Evolutionary conservation across 2,329 filamentous ascomycete genomes (phyloP).

Genomic region (Monilinia aucupariae): DNA sequence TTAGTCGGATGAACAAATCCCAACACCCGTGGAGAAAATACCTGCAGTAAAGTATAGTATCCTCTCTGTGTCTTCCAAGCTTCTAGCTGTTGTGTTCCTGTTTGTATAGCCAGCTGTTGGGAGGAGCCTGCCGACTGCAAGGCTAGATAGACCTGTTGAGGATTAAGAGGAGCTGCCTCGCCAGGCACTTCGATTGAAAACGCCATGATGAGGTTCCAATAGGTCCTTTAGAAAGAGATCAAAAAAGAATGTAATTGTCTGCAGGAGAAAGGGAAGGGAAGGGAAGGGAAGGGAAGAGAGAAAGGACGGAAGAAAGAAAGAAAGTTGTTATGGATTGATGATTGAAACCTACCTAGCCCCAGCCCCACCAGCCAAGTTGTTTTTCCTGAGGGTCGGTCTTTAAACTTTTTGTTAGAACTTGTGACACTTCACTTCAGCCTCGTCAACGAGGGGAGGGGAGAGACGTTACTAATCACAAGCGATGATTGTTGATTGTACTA

Average conservation of each 20-base stretch:
- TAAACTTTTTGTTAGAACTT: conserved; percentile 12
- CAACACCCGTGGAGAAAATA: conserved; percentile 33
- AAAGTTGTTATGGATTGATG: conserved; percentile 2
- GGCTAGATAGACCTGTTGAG: conserved; percentile 58
- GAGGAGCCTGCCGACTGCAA: conserved; percentile 59
- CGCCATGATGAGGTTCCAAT: conserved; percentile 48
- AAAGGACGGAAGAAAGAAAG: too few relatives aligned
- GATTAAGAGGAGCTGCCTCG: conserved; percentile 67
- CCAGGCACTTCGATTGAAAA: conserved; percentile 74
- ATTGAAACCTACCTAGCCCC: background rate
- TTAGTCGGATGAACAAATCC: background rate
- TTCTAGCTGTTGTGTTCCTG: conserved; percentile 61
- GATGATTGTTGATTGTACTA: too few relatives aligned
- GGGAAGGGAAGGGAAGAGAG: too few relatives aligned
- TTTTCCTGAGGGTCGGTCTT: conserved; percentile 12
- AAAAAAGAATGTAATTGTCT: background rate
- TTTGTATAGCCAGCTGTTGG: conserved; percentile 58
- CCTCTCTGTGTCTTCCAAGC: conserved; percentile 63
- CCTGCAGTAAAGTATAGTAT: conserved; percentile 66
- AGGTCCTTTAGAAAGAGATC: background rate
- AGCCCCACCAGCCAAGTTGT: conserved; percentile 11
- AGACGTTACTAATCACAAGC: too few relatives aligned
- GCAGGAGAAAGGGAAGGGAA: too few relatives aligned
- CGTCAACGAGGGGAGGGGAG: too few relatives aligned
- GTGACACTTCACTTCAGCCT: conserved; percentile 12